These are phyloP conservation scores for Aspergillus fumigatiaffinis DNA, from an alignment of 2,329 filamentous ascomycete species.

Conservation along the genomic window DNA sequence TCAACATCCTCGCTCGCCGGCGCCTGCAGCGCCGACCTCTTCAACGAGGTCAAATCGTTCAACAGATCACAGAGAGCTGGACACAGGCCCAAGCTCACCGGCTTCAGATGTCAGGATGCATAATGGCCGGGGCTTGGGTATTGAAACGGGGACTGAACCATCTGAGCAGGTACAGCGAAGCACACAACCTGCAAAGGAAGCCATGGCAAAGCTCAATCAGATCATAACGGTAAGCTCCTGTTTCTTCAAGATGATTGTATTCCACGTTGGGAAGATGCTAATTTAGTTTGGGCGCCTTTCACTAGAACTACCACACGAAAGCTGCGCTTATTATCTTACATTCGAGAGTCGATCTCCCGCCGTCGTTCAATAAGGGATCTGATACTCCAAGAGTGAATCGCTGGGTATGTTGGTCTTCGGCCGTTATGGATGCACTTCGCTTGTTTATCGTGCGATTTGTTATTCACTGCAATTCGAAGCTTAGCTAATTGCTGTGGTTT, in stretches of 20 bases:
- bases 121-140: slow-evolving; percentile 48
- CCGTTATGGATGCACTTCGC: neutral
- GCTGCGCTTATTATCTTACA: slow-evolving; percentile 79
- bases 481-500: neutral
- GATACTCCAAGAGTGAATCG: slow-evolving; percentile 68
- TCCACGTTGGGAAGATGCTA: slow-evolving; percentile 16
- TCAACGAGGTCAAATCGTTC: slow-evolving; percentile 69
- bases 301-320: slow-evolving; percentile 86
- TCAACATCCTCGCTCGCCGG: slow-evolving; percentile 76
- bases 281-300: slow-evolving; percentile 9
- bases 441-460: neutral
- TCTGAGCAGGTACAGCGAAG: slow-evolving; percentile 39
- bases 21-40: slow-evolving; percentile 68
- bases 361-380: slow-evolving; percentile 53
- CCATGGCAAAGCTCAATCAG: slow-evolving; percentile 78
- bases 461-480: neutral
- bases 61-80: slow-evolving; percentile 70
- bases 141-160: slow-evolving; percentile 46
- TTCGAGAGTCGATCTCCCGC: slow-evolving; percentile 68
- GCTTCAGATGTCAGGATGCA: slow-evolving; percentile 50
- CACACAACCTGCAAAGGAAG: slow-evolving; percentile 58
- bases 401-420: slow-evolving; percentile 62
- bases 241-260: neutral
- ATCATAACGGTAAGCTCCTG: slow-evolving; percentile 71
- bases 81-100: slow-evolving; percentile 51